phyloP scores from a whole-genome alignment of 176 grass and related monocot species.

The Luzula sylvatica region DNA sequence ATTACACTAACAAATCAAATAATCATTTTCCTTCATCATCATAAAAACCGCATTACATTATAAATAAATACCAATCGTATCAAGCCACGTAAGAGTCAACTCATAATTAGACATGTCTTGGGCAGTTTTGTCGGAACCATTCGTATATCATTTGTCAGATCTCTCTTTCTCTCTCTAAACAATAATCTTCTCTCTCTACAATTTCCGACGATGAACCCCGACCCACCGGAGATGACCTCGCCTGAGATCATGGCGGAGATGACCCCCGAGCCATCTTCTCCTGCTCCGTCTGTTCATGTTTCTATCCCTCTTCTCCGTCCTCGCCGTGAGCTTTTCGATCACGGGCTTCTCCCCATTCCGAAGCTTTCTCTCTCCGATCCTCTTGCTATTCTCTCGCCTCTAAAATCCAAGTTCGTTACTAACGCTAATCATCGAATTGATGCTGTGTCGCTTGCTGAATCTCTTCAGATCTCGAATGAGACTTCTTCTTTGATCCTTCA shows the following conservation, averaged over 20 bases:
- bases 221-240: conserved; percentile 12
- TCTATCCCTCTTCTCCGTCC: conserved; percentile 41
- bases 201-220: conserved; percentile 15
- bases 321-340: conserved; percentile 78
- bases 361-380: conserved; percentile 83
- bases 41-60: background rate
- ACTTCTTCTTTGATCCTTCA: conserved; percentile 56
- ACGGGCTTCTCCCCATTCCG: conserved; percentile 80
- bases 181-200: background rate
- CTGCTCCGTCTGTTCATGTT: background rate
- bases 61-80: background rate
- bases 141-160: background rate
- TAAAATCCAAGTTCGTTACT: conserved; percentile 49
- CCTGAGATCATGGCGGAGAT: conserved; percentile 31
- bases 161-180: background rate
- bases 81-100: background rate
- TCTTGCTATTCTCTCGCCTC: conserved; percentile 41
- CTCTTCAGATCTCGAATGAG: conserved; percentile 75
- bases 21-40: background rate
- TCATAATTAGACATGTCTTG: conserved; percentile 7
- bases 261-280: conserved; percentile 37
- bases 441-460: conserved; percentile 42
- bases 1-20: background rate
- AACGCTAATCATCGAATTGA: conserved; percentile 31
- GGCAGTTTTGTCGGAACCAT: background rate